These are phyloP conservation scores for Fusarium annulatum DNA, from an alignment of 2,329 filamentous ascomycete genomes.

Conservation along the genomic window DNA sequence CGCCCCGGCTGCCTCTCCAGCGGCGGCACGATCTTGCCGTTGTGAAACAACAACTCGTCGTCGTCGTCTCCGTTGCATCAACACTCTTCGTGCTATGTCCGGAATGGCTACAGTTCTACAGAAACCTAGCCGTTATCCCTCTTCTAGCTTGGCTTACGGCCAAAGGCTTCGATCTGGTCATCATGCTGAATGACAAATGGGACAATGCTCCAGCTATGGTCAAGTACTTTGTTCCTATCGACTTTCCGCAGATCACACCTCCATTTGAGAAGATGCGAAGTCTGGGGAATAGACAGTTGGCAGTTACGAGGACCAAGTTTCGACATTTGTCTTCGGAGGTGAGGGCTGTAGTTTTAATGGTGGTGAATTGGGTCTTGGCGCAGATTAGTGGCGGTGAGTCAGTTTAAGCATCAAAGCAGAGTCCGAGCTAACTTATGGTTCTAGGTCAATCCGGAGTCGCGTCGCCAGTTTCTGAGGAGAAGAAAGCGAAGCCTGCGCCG, in stretches of 20 bases:
- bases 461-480: neutral
- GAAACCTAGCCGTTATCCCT: constrained; percentile 17
- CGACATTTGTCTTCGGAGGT: neutral
- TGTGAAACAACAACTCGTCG: constrained; percentile 22
- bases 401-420: accelerated
- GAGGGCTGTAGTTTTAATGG: neutral
- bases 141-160: constrained; percentile 18
- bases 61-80: constrained; percentile 6
- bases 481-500: neutral
- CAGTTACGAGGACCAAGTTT: neutral
- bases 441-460: neutral
- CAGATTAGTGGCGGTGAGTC: neutral
- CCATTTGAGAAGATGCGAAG: constrained; percentile 13
- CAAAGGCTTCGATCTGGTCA: constrained; percentile 8
- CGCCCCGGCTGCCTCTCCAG: neutral
- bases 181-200: constrained; percentile 13
- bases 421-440: accelerated
- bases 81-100: constrained; percentile 20
- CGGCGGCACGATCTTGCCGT: constrained; percentile 7
- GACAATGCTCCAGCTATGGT: constrained; percentile 15
- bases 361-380: neutral
- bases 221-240: constrained; percentile 25
- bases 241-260: neutral
- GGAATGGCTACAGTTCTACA: constrained; percentile 15
- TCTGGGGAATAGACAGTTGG: neutral